Percentiles rank a stretch among this genome's conserved stretches.
phyloP scores from a whole-genome alignment of 2,329 filamentous ascomycete species.

The Fusarium nodosum region DNA sequence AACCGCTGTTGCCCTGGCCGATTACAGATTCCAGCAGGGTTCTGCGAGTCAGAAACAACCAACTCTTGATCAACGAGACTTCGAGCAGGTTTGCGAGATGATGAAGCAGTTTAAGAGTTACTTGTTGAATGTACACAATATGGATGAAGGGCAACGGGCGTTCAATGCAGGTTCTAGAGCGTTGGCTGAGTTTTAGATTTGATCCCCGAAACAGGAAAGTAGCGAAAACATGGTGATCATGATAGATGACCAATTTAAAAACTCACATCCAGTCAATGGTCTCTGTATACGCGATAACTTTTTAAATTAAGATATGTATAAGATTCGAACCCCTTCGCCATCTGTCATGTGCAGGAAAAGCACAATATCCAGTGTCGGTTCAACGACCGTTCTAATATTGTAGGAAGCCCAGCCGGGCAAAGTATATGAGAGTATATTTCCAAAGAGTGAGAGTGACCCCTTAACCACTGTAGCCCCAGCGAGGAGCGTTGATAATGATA shows the following conservation, averaged over 20 bases:
- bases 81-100: slow-evolving; percentile 1
- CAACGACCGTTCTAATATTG: slow-evolving; percentile 15
- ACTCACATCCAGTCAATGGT: neutral
- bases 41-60: neutral
- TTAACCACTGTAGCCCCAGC: slow-evolving; percentile 54
- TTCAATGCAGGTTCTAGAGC: neutral
- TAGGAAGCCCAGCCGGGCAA: neutral
- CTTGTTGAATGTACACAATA: neutral
- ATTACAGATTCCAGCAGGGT: neutral
- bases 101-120: slow-evolving; percentile 2
- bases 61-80: neutral
- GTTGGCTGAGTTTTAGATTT: neutral
- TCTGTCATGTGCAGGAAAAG: too few relatives aligned
- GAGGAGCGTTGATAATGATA: slow-evolving; percentile 73
- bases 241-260: too few relatives aligned
- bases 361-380: neutral
- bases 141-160: neutral
- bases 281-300: neutral
- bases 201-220: neutral
- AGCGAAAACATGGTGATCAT: too few relatives aligned
- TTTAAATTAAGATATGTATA: neutral
- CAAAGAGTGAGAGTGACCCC: neutral
- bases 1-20: neutral
- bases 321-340: neutral
- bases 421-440: neutral